Evolutionary conservation across 164 flowering plant genomes (phyloP).

Genomic region (Vitis labrusca): DNA sequence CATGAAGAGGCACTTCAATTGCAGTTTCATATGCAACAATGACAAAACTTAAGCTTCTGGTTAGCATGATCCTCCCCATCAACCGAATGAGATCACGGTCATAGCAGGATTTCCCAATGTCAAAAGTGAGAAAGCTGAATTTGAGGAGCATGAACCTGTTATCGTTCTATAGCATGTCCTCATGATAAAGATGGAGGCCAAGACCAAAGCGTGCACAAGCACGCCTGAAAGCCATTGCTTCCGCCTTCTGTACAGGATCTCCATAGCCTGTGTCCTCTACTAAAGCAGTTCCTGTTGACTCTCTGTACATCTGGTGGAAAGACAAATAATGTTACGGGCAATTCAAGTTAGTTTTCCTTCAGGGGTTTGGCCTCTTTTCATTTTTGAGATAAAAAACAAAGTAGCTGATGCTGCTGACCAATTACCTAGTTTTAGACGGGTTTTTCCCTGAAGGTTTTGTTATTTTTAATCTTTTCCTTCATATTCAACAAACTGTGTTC

Average conservation of each 20-base stretch:
- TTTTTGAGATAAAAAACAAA: neutral
- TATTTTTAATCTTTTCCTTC: too few species aligned
- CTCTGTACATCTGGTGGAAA: conserved; percentile 62
- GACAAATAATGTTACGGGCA: neutral
- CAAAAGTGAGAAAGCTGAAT: too few species aligned
- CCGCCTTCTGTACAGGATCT: conserved; percentile 95
- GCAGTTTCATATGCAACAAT: too few species aligned
- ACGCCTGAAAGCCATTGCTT: conserved; percentile 97
- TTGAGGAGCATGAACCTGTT: neutral
- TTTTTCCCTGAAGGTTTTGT: too few species aligned
- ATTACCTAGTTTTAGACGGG: too few species aligned
- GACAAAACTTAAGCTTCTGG: too few species aligned
- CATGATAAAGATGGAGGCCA: conserved; percentile 94
- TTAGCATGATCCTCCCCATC: neutral
- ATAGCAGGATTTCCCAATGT: too few species aligned
- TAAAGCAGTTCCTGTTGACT: conserved; percentile 85
- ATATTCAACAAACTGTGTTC: too few species aligned
- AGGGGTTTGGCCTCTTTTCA: neutral
- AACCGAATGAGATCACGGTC: neutral
- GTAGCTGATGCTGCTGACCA: too few species aligned
- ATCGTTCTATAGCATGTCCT: conserved; percentile 43
- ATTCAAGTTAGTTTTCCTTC: conserved; percentile 1
- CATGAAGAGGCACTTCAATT: too few species aligned
- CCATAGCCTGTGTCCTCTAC: conserved; percentile 61
- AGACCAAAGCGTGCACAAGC: conserved; percentile 98